phyloP scores from a whole-genome alignment of 352 stramenopile species.

The Pythium sp. region DNA sequence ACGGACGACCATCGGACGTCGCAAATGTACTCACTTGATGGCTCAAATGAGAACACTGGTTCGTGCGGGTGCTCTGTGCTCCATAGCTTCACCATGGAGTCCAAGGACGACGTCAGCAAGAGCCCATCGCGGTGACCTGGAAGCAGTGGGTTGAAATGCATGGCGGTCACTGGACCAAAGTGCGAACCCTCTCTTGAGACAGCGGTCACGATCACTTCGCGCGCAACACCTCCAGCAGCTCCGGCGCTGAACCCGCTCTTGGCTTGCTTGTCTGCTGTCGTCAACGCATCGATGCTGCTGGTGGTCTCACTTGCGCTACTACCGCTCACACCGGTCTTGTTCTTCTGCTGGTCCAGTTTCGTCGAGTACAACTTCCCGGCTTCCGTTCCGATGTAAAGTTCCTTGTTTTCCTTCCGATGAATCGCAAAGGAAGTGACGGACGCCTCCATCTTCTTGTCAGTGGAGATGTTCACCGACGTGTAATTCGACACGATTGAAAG shows the following conservation, averaged over 20 bases:
- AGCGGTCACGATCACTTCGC: slow-evolving; percentile 69
- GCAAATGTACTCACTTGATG: slow-evolving; percentile 87
- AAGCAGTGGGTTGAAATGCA: slow-evolving; percentile 81
- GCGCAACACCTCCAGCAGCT: slow-evolving; percentile 18
- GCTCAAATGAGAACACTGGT: slow-evolving; percentile 80
- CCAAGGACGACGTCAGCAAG: slow-evolving; percentile 79
- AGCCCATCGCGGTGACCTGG: slow-evolving; percentile 70
- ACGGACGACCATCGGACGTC: slow-evolving; percentile 83
- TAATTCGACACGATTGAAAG: slow-evolving; percentile 81
- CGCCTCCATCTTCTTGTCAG: slow-evolving; percentile 86
- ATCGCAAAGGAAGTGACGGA: slow-evolving; percentile 82
- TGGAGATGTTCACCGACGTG: slow-evolving; percentile 49
- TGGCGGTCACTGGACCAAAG: slow-evolving; percentile 80
- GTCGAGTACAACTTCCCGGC: slow-evolving; percentile 78
- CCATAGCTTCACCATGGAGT: slow-evolving; percentile 88
- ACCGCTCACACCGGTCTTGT: slow-evolving; percentile 31
- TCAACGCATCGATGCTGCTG: slow-evolving; percentile 9
- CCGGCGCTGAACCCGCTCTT: slow-evolving; percentile 23
- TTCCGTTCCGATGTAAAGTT: slow-evolving; percentile 83
- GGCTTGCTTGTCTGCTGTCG: slow-evolving; percentile 37
- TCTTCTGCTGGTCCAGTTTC: slow-evolving; percentile 73
- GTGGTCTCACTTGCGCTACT: slow-evolving; percentile 18
- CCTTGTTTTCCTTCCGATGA: slow-evolving; percentile 77
- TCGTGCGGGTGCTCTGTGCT: slow-evolving; percentile 71
- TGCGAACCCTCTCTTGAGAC: slow-evolving; percentile 70